Evolutionary conservation across 148 eudicot genomes (phyloP).

Genomic region (Silene uniflora): DNA sequence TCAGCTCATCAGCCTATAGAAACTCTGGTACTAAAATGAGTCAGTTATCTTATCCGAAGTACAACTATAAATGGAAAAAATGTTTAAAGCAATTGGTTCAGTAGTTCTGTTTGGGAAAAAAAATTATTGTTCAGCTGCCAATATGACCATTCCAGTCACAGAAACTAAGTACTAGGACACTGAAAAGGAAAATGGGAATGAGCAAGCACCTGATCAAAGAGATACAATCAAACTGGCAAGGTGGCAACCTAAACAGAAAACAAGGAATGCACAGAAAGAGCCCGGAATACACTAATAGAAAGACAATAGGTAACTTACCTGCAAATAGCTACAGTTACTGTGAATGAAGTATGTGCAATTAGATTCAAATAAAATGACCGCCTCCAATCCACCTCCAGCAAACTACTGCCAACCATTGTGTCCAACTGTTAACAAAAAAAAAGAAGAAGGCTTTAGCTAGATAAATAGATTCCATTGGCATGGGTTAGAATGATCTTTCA

Average conservation of each 20-base stretch:
- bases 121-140: too few species aligned
- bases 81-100: too few species aligned
- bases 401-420: slow-evolving; percentile 53
- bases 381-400: slow-evolving; percentile 82
- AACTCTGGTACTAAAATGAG: too few species aligned
- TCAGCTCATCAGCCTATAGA: too few species aligned
- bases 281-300: not conserved
- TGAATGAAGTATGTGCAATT: slow-evolving; percentile 89
- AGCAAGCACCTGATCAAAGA: not conserved
- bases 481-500: not conserved
- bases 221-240: not conserved
- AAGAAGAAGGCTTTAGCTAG: not conserved
- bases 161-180: too few species aligned
- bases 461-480: too few species aligned
- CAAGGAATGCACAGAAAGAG: not conserved
- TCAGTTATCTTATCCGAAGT: too few species aligned
- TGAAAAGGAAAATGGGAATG: not conserved
- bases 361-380: slow-evolving; percentile 88
- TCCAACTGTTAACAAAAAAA: slow-evolving; percentile 50
- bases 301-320: slow-evolving; percentile 46
- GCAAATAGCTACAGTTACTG: slow-evolving; percentile 97
- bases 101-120: too few species aligned
- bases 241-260: too few species aligned
- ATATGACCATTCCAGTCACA: too few species aligned
- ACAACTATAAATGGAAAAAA: too few species aligned